phyloP scores from a whole-genome alignment of 306 rosid species.

The Fagus sylvatica region DNA sequence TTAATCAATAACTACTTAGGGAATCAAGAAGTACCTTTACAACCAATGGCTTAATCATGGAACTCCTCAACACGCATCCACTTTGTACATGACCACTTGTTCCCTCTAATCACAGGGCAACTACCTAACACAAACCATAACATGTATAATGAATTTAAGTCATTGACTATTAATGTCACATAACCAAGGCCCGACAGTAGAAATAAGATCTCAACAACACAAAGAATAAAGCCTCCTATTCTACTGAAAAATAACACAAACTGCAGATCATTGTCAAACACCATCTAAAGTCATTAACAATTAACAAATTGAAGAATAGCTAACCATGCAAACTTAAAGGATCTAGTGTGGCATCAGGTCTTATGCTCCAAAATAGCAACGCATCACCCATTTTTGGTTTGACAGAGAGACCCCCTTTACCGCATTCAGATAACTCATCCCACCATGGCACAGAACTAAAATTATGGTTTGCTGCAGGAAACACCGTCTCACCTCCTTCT shows the following conservation, averaged over 20 bases:
- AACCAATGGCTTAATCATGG: conserved; percentile 35
- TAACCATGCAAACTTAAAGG: conserved; percentile 88
- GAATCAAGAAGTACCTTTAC: conserved; percentile 37
- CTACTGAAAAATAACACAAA: conserved; percentile 4
- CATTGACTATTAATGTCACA: not conserved
- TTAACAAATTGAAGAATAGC: conserved; percentile 19
- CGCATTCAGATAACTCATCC: conserved; percentile 90
- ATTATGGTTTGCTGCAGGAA: conserved; percentile 70
- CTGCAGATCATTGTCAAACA: no score
- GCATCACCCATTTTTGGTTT: conserved; percentile 95
- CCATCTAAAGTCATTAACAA: no score
- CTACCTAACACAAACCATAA: conserved; percentile 55
- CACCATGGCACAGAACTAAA: conserved; percentile 74
- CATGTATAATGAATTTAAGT: not conserved
- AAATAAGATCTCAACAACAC: not conserved
- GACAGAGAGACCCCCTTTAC: conserved; percentile 70
- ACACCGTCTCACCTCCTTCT: conserved; percentile 91
- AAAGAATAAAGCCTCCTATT: not conserved
- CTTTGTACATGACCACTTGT: conserved; percentile 91
- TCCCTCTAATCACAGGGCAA: conserved; percentile 87
- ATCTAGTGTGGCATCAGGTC: conserved; percentile 74
- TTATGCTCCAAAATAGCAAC: conserved; percentile 83
- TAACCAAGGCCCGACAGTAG: not conserved
- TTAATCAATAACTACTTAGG: not conserved
- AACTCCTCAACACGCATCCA: conserved; percentile 83